A percentile compares a stretch with the other conserved stretches of the same genome.
Evolutionary conservation across 306 rosid genomes (phyloP).

Genomic region (Cicer bijugum): DNA sequence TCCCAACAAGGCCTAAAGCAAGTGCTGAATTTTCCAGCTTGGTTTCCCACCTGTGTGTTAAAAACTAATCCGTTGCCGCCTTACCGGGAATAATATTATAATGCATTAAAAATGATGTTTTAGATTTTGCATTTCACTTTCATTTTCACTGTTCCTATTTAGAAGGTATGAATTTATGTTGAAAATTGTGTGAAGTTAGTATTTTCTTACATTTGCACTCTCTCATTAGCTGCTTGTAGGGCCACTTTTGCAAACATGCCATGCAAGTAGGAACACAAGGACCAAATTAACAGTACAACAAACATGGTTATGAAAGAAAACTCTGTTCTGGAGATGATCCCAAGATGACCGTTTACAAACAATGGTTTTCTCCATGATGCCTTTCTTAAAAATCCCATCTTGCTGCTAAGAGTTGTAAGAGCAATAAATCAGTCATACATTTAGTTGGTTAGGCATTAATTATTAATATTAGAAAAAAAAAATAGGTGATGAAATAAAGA

Average conservation of each 20-base stretch:
- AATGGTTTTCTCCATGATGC: conserved; percentile 55
- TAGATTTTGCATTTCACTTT: neutral
- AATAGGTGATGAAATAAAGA: neutral
- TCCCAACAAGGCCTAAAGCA: conserved; percentile 61
- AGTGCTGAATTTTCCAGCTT: conserved; percentile 54
- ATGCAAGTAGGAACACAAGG: conserved; percentile 53
- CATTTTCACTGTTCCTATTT: neutral
- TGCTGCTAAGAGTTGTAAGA: conserved; percentile 45
- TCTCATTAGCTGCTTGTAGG: conserved; percentile 42
- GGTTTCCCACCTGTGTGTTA: conserved; percentile 60
- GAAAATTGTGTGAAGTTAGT: neutral
- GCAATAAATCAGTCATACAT: conserved; percentile 29
- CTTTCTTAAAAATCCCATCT: conserved; percentile 34
- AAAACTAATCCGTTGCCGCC: no score
- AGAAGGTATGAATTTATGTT: neutral
- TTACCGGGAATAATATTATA: neutral
- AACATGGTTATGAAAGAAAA: conserved; percentile 53
- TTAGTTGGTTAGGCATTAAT: neutral
- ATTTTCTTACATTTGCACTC: conserved; percentile 53
- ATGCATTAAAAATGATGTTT: conserved; percentile 7
- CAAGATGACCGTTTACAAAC: conserved; percentile 59
- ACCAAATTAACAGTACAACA: conserved; percentile 58
- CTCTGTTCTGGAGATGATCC: conserved; percentile 58
- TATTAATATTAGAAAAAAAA: neutral
- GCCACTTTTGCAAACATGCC: conserved; percentile 45